Evolutionary conservation across 2,329 filamentous ascomycete species (phyloP).

Genomic region (Alternaria ethzedia): DNA sequence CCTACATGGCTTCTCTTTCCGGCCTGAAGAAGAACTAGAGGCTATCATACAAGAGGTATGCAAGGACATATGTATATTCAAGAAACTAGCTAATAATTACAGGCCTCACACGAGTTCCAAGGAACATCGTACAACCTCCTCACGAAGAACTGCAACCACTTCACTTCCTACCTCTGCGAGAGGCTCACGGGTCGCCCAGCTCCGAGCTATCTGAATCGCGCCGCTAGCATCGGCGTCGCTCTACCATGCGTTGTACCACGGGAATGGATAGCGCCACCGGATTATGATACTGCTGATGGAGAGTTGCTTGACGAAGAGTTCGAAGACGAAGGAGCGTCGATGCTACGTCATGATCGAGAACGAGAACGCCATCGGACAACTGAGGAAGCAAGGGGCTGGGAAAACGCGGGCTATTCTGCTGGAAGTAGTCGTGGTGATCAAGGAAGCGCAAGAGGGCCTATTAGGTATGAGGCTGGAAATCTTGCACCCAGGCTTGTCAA

Average conservation of each 20-base stretch:
- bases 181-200: conserved; percentile 73
- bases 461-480: conserved; percentile 37
- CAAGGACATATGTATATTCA: neutral
- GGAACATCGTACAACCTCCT: conserved; percentile 82
- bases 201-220: conserved; percentile 80
- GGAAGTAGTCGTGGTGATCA: conserved; percentile 40
- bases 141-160: conserved; percentile 88
- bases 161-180: conserved; percentile 77
- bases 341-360: conserved; percentile 58
- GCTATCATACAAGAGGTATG: conserved; percentile 64
- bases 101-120: conserved; percentile 73
- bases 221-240: conserved; percentile 81
- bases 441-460: conserved; percentile 43
- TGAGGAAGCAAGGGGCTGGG: conserved; percentile 37
- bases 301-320: conserved; percentile 67
- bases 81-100: conserved; percentile 17
- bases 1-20: conserved; percentile 79
- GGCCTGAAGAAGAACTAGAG: conserved; percentile 72
- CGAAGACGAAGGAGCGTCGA: conserved; percentile 63
- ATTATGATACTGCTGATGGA: conserved; percentile 75
- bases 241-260: conserved; percentile 81
- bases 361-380: conserved; percentile 33
- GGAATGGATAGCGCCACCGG: conserved; percentile 82
- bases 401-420: conserved; percentile 38
- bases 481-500: conserved; percentile 42